Conservation (phyloP, 2,329 filamentous ascomycete genomes). For the Ophiostoma ulmi region DNA sequence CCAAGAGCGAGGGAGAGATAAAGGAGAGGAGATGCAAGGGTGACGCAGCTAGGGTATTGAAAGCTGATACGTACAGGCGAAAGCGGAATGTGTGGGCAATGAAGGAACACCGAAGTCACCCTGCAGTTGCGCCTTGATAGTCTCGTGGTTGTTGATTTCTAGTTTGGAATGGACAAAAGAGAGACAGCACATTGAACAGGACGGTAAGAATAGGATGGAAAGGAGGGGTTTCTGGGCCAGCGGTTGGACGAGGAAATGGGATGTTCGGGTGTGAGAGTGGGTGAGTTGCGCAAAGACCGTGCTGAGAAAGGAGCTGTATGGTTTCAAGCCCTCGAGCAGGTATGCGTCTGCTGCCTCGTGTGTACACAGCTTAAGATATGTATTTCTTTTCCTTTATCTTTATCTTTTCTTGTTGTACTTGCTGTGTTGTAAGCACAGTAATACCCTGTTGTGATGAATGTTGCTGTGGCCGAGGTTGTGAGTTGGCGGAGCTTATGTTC, state of each 20-base stretch:
- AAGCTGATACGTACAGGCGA: slow-evolving; percentile 2
- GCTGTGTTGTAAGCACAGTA: background rate
- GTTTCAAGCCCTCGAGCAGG: background rate
- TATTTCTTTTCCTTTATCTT: background rate
- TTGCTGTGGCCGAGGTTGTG: background rate
- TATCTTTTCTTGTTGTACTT: background rate
- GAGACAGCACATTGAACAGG: slow-evolving; percentile 4
- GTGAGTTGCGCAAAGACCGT: background rate
- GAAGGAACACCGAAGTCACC: background rate
- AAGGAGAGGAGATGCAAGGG: background rate
- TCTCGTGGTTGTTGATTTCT: background rate
- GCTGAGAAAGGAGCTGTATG: slow-evolving; percentile 2
- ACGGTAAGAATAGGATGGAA: background rate
- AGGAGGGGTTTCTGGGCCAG: slow-evolving; percentile 20
- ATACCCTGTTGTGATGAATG: background rate
- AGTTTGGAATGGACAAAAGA: background rate
- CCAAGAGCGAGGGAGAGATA: background rate
- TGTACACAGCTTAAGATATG: background rate
- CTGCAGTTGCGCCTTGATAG: background rate
- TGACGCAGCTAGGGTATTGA: background rate
- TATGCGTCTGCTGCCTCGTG: no score
- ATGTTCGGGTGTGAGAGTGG: background rate
- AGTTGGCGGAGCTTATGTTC: background rate
- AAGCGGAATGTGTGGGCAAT: background rate
- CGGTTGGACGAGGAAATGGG: slow-evolving; percentile 15